Conservation (phyloP, 352 stramenopile species). For the Plasmopara viticola region DNA sequence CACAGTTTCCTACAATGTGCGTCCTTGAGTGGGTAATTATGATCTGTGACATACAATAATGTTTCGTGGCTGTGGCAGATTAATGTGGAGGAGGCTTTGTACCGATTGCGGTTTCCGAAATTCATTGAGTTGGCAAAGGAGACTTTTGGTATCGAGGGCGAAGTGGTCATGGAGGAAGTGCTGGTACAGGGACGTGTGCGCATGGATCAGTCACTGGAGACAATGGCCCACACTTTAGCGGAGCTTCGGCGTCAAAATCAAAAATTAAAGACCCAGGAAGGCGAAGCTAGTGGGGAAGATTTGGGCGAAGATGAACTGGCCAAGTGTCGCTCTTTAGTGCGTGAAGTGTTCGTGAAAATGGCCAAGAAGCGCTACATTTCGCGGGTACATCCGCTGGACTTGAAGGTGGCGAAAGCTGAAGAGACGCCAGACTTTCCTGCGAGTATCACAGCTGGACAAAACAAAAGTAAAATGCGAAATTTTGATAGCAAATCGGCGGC, state of each 20-base stretch:
- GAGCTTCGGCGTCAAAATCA: slow-evolving; percentile 44
- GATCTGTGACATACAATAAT: no score
- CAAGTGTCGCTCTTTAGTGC: slow-evolving; percentile 49
- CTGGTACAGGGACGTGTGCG: slow-evolving; percentile 76
- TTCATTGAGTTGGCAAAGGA: slow-evolving; percentile 79
- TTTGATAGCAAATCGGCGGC: slow-evolving; percentile 12
- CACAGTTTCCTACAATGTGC: slow-evolving; percentile 46
- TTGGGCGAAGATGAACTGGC: slow-evolving; percentile 72
- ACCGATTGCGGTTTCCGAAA: slow-evolving; percentile 76
- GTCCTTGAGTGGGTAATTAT: neutral
- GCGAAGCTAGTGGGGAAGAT: slow-evolving; percentile 34
- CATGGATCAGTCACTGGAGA: slow-evolving; percentile 78
- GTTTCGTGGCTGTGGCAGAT: slow-evolving; percentile 29
- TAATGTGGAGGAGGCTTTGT: slow-evolving; percentile 75
- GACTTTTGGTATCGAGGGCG: slow-evolving; percentile 65
- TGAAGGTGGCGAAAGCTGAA: slow-evolving; percentile 59
- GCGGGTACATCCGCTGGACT: slow-evolving; percentile 75
- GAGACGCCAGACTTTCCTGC: slow-evolving; percentile 46
- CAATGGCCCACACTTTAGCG: slow-evolving; percentile 75
- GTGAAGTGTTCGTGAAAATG: slow-evolving; percentile 79
- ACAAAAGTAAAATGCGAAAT: slow-evolving; percentile 12
- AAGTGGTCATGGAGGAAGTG: slow-evolving; percentile 87
- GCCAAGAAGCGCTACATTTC: slow-evolving; percentile 85
- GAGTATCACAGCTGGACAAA: slow-evolving; percentile 54
- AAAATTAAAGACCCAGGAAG: slow-evolving; percentile 18